Percentiles rank a stretch among this genome's conserved stretches.
Evolutionary conservation across 2,329 filamentous ascomycete species (phyloP).

Genomic region (Nigrograna mackinnonii): DNA sequence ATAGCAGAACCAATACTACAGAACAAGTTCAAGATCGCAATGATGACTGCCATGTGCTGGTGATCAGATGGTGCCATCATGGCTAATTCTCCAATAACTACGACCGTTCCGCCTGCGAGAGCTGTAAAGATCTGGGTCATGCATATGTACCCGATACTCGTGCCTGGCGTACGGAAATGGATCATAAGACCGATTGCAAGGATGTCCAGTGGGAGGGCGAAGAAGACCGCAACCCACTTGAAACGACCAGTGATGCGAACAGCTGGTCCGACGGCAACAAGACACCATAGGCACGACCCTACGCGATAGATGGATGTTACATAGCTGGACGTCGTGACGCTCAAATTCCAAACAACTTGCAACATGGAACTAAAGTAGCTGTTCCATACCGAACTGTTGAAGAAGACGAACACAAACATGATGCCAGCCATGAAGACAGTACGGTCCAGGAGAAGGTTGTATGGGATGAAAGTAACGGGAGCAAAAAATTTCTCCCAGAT

Average conservation of each 20-base stretch:
- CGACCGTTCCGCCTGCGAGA: slow-evolving; percentile 22
- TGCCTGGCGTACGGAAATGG: slow-evolving; percentile 25
- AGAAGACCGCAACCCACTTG: slow-evolving; percentile 17
- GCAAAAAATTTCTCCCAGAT: slow-evolving; percentile 42
- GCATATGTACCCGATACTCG: slow-evolving; percentile 27
- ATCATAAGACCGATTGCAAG: slow-evolving; percentile 28
- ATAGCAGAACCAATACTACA: slow-evolving; percentile 55
- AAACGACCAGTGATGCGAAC: slow-evolving; percentile 20
- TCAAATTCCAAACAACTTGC: slow-evolving; percentile 38
- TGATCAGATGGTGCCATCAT: slow-evolving; percentile 21
- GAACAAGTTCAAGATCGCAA: slow-evolving; percentile 59
- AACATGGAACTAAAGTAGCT: slow-evolving; percentile 42
- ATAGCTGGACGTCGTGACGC: slow-evolving; percentile 33
- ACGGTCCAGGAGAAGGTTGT: slow-evolving; percentile 48
- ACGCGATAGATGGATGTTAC: slow-evolving; percentile 38
- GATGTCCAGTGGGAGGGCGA: slow-evolving; percentile 21
- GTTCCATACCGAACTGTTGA: slow-evolving; percentile 33
- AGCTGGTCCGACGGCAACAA: slow-evolving; percentile 14
- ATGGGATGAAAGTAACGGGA: slow-evolving; percentile 44
- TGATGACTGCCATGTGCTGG: slow-evolving; percentile 19
- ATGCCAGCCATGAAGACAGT: slow-evolving; percentile 56
- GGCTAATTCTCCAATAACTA: slow-evolving; percentile 21
- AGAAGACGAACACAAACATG: slow-evolving; percentile 40
- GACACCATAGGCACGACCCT: slow-evolving; percentile 21
- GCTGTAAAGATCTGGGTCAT: slow-evolving; percentile 32